A percentile compares a stretch with the other conserved stretches of the same genome.
Conservation (phyloP, 495 filamentous ascomycete species). For the Copromyces sp. region DNA sequence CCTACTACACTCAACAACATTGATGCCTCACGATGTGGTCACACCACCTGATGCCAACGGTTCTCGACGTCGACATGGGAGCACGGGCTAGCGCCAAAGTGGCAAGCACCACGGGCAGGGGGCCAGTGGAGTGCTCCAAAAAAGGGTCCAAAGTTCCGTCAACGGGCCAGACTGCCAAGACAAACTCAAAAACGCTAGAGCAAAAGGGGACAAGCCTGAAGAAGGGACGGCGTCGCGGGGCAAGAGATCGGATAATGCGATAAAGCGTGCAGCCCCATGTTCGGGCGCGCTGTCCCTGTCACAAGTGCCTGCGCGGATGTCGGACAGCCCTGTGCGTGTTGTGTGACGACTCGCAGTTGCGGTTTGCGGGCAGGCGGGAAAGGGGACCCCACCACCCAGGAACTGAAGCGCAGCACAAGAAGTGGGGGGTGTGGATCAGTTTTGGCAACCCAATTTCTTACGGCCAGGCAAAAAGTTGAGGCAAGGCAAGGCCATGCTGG, state of each 20-base stretch:
- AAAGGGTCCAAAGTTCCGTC: background rate
- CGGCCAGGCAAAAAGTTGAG: slow-evolving; percentile 1
- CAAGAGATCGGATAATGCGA: background rate
- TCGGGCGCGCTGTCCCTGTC: background rate
- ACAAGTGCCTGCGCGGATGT: background rate
- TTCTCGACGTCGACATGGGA: background rate
- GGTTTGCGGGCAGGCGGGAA: background rate
- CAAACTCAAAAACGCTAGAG: background rate
- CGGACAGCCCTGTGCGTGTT: background rate
- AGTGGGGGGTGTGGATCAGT: background rate
- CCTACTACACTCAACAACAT: background rate
- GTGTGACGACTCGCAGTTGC: background rate
- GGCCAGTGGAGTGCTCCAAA: background rate
- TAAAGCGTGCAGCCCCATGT: background rate
- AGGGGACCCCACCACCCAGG: background rate
- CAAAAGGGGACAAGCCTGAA: background rate
- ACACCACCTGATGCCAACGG: background rate
- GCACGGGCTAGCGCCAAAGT: background rate
- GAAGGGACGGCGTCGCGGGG: background rate
- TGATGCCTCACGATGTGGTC: background rate
- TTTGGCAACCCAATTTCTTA: slow-evolving; percentile 11
- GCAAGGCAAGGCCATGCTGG: slow-evolving; percentile 4
- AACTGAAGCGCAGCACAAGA: background rate
- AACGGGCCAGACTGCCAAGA: background rate
- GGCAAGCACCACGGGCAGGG: background rate